Percentiles rank a stretch among this genome's conserved stretches.
Conservation (phyloP, 306 rosid species). For the Quercus robur region DNA sequence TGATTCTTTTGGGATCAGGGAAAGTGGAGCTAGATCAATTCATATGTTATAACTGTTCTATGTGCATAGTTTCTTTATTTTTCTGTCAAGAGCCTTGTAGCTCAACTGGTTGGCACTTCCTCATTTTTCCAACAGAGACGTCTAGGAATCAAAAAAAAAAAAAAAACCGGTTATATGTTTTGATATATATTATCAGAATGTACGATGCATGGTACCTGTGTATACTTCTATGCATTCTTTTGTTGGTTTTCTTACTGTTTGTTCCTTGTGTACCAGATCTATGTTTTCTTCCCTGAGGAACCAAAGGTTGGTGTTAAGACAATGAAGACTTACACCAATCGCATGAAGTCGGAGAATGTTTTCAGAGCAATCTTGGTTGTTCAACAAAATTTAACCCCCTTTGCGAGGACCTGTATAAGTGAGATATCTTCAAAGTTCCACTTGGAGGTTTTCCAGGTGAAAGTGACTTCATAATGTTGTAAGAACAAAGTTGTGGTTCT, state of each 20-base stretch:
- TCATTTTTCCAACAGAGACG: too few species aligned
- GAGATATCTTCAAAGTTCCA: constrained; percentile 51
- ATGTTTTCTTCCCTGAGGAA: constrained; percentile 70
- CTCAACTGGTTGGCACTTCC: too few species aligned
- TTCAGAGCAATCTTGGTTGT: constrained; percentile 57
- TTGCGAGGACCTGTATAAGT: constrained; percentile 36
- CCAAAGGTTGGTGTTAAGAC: constrained; percentile 56
- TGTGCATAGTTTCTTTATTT: neutral
- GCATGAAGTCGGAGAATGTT: constrained; percentile 73
- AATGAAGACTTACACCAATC: constrained; percentile 48
- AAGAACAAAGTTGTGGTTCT: neutral
- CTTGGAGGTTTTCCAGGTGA: constrained; percentile 84
- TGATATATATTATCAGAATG: neutral
- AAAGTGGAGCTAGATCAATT: neutral
- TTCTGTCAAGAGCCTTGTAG: too few species aligned
- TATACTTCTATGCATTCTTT: neutral
- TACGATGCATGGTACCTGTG: neutral
- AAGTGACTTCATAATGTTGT: neutral
- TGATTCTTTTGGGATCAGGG: neutral
- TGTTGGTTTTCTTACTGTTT: neutral
- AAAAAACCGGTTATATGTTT: too few species aligned
- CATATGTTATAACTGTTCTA: neutral
- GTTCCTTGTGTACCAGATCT: constrained; percentile 45
- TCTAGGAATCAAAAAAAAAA: too few species aligned
- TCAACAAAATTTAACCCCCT: constrained; percentile 55